phyloP scores from a whole-genome alignment of 768 basidiomycete genomes.

The Omphalotus guepiniiformis region DNA sequence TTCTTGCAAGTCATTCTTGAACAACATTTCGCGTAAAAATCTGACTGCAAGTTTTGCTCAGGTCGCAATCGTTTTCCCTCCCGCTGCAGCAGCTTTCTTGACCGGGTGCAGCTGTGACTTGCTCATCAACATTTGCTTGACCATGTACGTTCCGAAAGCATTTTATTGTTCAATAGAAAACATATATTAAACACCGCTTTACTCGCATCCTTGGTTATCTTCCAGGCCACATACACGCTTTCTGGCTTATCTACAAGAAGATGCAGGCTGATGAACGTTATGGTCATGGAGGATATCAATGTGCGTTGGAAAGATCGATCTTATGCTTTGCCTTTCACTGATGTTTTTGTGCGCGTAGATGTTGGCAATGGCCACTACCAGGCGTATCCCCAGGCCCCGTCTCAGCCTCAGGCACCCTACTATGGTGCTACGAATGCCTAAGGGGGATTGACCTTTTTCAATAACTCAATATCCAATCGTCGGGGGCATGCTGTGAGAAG shows the following conservation, averaged over 20 bases:
- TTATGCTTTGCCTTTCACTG: neutral
- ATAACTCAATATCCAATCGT: neutral
- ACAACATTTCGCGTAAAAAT: neutral
- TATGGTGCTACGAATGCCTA: conserved; percentile 9
- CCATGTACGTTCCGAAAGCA: conserved; percentile 45
- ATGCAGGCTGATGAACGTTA: conserved; percentile 85
- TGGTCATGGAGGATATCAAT: conserved; percentile 70
- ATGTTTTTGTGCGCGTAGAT: conserved; percentile 13
- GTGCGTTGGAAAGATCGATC: conserved; percentile 42
- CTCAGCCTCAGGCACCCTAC: conserved; percentile 3
- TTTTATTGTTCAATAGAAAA: neutral
- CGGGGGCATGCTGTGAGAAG: too few species aligned
- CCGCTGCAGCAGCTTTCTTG: conserved; percentile 72
- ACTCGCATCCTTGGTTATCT: conserved; percentile 66
- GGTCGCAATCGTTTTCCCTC: conserved; percentile 80
- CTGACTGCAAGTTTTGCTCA: conserved; percentile 18
- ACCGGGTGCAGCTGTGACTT: conserved; percentile 85
- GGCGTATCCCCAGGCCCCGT: conserved; percentile 17
- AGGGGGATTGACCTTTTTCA: neutral
- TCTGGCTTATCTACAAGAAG: conserved; percentile 89
- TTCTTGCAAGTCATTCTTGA: conserved; percentile 50
- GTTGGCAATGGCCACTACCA: conserved; percentile 25
- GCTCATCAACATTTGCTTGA: conserved; percentile 78
- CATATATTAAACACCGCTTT: neutral
- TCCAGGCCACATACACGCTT: conserved; percentile 64